Base-by-base conservation (phyloP, 2,329 filamentous ascomycete species). In the Cadophora gregata region DNA sequence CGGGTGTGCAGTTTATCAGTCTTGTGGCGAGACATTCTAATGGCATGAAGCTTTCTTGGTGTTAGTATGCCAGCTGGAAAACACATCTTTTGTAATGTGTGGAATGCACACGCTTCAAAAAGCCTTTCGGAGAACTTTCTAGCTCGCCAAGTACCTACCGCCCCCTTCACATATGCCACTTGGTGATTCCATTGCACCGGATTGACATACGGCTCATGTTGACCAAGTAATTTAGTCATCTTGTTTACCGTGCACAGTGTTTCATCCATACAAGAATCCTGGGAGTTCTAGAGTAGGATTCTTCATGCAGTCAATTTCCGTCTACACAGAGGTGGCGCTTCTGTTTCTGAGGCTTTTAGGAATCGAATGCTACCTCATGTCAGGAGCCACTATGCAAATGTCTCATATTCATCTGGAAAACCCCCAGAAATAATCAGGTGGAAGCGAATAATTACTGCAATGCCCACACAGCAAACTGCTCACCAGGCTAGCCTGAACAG, bases 371-470 rank as follows among this genome's bases (percentile, higher is more conserved):
- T 16, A 29, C 25, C 25, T 29, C n/a, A 10, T 16, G 3, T 27
- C 48, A 14, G 12, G 1, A 51, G 25, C 31, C 4, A 51, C 25
- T 8, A 3, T 51, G 48, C 25, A 5, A 10, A 29, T 16, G 29
- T 19, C 31, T 51, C 48, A 29, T n/a, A 7, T 51, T 51, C 48
- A 51, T 51, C 48, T 51, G 48, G 24, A 51, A 51, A 51, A 2
- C 48, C 48, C 14, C 48, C 48, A 38, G 5, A 12, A n/a, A 38
- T 38, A 16, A 38, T 10, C 31, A 33, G 31, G 31, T 10, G 31
- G 31, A 33, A 5, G 10, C 31, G 5, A 5, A 33, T 33, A 10
- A 33, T 38, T 38, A 3, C 36, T 16, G 12, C 36, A 14, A 12
- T 38, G 12, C 36, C 36, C 8, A 16, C 36, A 14, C 3, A 14